A percentile compares a stretch with the other conserved stretches of the same genome.
These are phyloP conservation scores for Elongisporangium undulatum DNA, from an alignment of 352 stramenopile species.

Conservation along the genomic window DNA sequence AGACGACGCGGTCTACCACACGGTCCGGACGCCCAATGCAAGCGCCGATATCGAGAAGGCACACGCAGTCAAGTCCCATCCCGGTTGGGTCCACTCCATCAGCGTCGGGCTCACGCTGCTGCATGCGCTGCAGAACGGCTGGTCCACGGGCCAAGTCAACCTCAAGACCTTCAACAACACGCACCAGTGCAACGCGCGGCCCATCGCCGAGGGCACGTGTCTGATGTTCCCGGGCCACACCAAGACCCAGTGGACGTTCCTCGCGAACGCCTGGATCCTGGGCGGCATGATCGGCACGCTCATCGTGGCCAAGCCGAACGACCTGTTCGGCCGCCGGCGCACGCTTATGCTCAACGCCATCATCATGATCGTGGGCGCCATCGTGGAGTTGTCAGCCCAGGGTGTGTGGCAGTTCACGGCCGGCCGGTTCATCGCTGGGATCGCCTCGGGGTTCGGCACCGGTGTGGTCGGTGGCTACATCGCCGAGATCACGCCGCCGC, in stretches of 20 bases:
- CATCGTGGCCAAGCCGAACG: background rate
- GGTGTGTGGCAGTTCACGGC: slow-evolving; percentile 16
- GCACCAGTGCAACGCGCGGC: slow-evolving; percentile 32
- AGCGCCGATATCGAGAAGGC: background rate
- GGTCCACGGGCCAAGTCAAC: slow-evolving; percentile 56
- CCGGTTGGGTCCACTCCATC: slow-evolving; percentile 29
- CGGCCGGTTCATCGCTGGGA: slow-evolving; percentile 15
- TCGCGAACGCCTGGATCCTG: slow-evolving; percentile 54
- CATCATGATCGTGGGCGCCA: slow-evolving; percentile 10
- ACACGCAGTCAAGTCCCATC: background rate
- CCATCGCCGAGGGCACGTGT: slow-evolving; percentile 30
- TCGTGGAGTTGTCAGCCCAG: slow-evolving; percentile 13
- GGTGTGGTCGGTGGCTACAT: slow-evolving; percentile 21
- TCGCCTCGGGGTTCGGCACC: slow-evolving; percentile 6
- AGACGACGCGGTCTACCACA: background rate
- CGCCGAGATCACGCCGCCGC: slow-evolving; percentile 20
- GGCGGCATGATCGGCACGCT: slow-evolving; percentile 39
- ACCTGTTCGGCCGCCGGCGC: background rate
- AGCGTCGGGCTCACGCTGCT: slow-evolving; percentile 46
- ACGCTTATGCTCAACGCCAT: slow-evolving; percentile 12
- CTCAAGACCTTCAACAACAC: slow-evolving; percentile 33
- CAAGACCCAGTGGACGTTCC: slow-evolving; percentile 43
- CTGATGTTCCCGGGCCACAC: slow-evolving; percentile 47
- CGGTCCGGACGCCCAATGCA: background rate
- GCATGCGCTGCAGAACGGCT: slow-evolving; percentile 30